These are phyloP conservation scores for Fusarium pseudoanthophilum DNA, from an alignment of 2,329 filamentous ascomycete species.

Conservation along the genomic window DNA sequence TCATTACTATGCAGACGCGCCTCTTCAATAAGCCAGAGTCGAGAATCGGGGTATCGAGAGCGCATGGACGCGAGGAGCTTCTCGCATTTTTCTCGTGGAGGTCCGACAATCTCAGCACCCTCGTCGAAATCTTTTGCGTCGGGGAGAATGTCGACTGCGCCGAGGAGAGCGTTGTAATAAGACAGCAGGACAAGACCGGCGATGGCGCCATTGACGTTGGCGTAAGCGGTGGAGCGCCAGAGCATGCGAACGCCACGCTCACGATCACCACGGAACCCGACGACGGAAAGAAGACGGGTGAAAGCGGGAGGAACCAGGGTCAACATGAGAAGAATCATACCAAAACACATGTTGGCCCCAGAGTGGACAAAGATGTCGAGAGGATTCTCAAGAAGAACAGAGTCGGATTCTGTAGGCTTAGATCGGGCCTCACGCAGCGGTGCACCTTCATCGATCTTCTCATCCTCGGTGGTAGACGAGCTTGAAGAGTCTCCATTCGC, in stretches of 20 bases:
- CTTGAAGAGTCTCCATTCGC: conserved; percentile 37
- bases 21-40: conserved; percentile 90
- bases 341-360: conserved; percentile 89
- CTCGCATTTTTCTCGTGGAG: conserved; percentile 75
- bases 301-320: conserved; percentile 94
- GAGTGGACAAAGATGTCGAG: conserved; percentile 91
- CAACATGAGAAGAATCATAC: conserved; percentile 85
- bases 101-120: conserved; percentile 72
- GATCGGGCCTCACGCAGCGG: conserved; percentile 40
- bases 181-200: conserved; percentile 82
- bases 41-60: conserved; percentile 79
- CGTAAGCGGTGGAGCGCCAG: conserved; percentile 87
- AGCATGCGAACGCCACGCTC: conserved; percentile 84
- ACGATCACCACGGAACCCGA: conserved; percentile 91
- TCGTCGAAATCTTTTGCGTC: conserved; percentile 63
- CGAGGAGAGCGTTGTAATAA: conserved; percentile 89
- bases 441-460: conserved; percentile 35
- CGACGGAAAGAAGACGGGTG: conserved; percentile 83
- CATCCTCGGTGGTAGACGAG: conserved; percentile 31
- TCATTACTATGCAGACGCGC: conserved; percentile 78
- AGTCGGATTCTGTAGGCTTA: conserved; percentile 63
- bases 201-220: conserved; percentile 93
- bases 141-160: conserved; percentile 88
- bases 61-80: conserved; percentile 79
- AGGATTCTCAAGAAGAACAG: conserved; percentile 75